phyloP scores from a whole-genome alignment of 1,284 basidiomycete species.

The Laetiporus sulphureus region DNA sequence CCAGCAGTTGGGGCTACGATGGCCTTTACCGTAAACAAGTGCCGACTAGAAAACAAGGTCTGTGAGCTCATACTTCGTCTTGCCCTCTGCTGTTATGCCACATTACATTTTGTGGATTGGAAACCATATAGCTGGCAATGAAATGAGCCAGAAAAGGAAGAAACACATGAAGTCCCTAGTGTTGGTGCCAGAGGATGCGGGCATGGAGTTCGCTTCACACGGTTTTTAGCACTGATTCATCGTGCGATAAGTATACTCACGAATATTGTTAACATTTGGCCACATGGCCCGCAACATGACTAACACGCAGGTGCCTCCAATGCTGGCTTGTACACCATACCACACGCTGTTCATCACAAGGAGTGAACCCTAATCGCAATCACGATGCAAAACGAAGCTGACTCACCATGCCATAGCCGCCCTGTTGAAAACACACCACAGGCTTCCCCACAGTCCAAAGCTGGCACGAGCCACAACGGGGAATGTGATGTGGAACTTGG shows the following conservation, averaged over 20 bases:
- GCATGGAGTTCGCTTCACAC: conserved; percentile 53
- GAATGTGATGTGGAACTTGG: conserved; percentile 77
- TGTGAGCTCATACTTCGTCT: too few species aligned
- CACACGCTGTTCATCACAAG: conserved; percentile 40
- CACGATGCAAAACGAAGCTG: neutral
- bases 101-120: conserved; percentile 73
- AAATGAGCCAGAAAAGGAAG: conserved; percentile 83
- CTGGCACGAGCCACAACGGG: conserved; percentile 72
- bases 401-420: conserved; percentile 71
- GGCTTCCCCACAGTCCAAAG: conserved; percentile 77
- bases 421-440: conserved; percentile 82
- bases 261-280: conserved; percentile 65
- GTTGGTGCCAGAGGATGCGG: conserved; percentile 63
- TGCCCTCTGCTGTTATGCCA: too few species aligned
- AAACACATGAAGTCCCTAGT: conserved; percentile 74
- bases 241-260: conserved; percentile 30
- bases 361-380: neutral
- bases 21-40: conserved; percentile 79
- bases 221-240: conserved; percentile 4
- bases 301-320: conserved; percentile 73
- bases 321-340: conserved; percentile 79
- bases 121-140: conserved; percentile 75
- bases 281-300: conserved; percentile 70
- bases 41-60: conserved; percentile 38
- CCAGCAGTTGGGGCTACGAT: conserved; percentile 68